A percentile compares a stretch with the other conserved stretches of the same genome.
phyloP scores from a whole-genome alignment of 495 filamentous ascomycete species.

The Zalerion maritima region DNA sequence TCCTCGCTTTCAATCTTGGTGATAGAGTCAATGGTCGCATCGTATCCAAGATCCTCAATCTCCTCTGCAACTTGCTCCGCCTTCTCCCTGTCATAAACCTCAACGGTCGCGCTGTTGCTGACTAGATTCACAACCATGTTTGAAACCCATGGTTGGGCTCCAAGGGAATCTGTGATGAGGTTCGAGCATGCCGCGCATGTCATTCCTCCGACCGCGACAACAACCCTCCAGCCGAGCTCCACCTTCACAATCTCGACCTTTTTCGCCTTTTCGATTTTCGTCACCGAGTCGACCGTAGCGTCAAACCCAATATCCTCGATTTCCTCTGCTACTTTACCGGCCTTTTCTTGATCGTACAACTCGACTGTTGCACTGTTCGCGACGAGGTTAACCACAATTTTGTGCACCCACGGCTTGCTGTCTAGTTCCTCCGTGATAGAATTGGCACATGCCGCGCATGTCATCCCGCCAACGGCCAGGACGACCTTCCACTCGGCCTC shows the following conservation, averaged over 20 bases:
- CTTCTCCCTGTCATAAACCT: conserved; percentile 33
- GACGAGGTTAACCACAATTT: conserved; percentile 54
- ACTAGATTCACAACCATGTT: conserved; percentile 55
- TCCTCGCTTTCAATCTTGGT: conserved; percentile 3
- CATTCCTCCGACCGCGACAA: conserved; percentile 68
- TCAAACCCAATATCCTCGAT: conserved; percentile 78
- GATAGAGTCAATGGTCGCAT: conserved; percentile 45
- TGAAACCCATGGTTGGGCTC: conserved; percentile 47
- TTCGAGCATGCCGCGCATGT: conserved; percentile 66
- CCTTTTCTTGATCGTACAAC: conserved; percentile 30
- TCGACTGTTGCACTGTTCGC: conserved; percentile 58
- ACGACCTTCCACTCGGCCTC: conserved; percentile 46
- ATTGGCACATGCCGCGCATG: conserved; percentile 60
- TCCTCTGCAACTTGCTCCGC: conserved; percentile 44
- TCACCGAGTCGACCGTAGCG: conserved; percentile 41
- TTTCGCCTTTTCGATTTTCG: conserved; percentile 5
- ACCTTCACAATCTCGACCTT: no score
- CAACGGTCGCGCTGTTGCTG: conserved; percentile 53
- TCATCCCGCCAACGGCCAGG: conserved; percentile 70
- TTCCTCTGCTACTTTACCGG: conserved; percentile 43
- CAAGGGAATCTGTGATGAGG: conserved; percentile 46
- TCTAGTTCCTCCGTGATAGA: conserved; percentile 49
- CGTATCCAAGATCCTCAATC: conserved; percentile 74
- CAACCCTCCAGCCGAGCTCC: conserved; percentile 46
- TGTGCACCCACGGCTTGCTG: conserved; percentile 46